phyloP scores from a whole-genome alignment of 331 rosid species.

The Spiraea crenata region DNA sequence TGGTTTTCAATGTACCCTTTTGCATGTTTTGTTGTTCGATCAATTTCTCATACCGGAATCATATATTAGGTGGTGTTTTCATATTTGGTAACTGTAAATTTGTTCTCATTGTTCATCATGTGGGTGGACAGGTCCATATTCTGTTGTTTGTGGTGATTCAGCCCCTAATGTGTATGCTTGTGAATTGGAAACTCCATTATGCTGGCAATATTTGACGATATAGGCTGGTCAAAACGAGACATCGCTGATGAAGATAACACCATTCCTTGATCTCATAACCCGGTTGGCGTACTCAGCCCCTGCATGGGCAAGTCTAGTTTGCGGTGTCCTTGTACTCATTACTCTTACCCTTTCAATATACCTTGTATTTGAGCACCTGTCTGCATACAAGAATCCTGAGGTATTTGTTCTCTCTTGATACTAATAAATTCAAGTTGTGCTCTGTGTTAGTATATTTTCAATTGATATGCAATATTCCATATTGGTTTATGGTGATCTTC shows the following conservation, averaged over 20 bases:
- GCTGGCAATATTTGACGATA: constrained; percentile 30
- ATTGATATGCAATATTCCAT: background rate
- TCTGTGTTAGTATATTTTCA: background rate
- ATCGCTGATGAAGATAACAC: constrained; percentile 46
- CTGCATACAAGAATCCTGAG: constrained; percentile 98
- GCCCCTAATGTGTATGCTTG: constrained; percentile 11
- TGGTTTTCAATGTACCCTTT: background rate
- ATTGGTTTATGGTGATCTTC: constrained; percentile 18
- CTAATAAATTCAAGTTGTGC: background rate
- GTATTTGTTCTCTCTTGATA: constrained; percentile 30
- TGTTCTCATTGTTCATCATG: background rate
- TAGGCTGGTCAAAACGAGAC: constrained; percentile 21
- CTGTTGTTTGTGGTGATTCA: constrained; percentile 19
- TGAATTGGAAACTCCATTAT: constrained; percentile 24
- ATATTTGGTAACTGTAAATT: background rate
- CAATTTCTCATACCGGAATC: background rate
- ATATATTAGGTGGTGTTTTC: background rate
- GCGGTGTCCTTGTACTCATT: constrained; percentile 59
- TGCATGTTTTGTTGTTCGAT: background rate
- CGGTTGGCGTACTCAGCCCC: constrained; percentile 60
- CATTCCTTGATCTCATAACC: constrained; percentile 25
- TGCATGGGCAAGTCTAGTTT: constrained; percentile 73
- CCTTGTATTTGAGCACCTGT: constrained; percentile 88
- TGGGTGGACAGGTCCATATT: constrained; percentile 20
- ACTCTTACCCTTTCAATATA: constrained; percentile 72